Conservation (phyloP, 164 flowering plant species). For the Liriodendron chinense region DNA sequence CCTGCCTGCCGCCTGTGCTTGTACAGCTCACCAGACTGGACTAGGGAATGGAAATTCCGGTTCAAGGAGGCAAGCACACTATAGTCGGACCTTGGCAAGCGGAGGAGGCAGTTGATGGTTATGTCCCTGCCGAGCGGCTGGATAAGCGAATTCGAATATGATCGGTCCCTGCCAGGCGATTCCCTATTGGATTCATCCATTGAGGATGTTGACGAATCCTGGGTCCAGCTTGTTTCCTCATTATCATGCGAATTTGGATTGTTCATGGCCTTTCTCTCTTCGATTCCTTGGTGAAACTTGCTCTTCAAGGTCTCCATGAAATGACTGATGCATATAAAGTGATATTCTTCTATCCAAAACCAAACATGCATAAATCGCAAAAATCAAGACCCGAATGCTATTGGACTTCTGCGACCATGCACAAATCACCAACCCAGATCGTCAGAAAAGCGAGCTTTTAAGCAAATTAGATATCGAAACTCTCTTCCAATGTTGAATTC, state of each 20-base stretch:
- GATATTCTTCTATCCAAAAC: conserved; percentile 20
- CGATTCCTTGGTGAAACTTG: conserved; percentile 21
- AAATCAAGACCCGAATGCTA: neutral
- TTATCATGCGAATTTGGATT: conserved; percentile 27
- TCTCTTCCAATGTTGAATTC: neutral
- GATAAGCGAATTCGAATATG: conserved; percentile 43
- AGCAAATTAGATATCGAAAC: neutral
- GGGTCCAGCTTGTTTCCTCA: conserved; percentile 27
- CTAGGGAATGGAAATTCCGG: conserved; percentile 48
- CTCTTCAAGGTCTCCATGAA: neutral
- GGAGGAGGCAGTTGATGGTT: conserved; percentile 63
- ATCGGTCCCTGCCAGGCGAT: conserved; percentile 18
- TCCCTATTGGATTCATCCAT: neutral
- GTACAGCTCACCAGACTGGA: conserved; percentile 71
- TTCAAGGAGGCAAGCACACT: conserved; percentile 67
- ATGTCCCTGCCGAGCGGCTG: conserved; percentile 62
- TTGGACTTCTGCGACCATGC: neutral
- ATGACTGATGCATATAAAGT: conserved; percentile 1
- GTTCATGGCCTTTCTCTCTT: conserved; percentile 28
- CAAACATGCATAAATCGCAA: neutral
- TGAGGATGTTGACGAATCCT: too few relatives aligned
- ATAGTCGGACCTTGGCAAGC: conserved; percentile 83
- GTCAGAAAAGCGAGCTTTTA: neutral
- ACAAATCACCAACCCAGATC: neutral
- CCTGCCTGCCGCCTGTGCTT: conserved; percentile 47